Evolutionary conservation across 1,284 basidiomycete genomes (phyloP), one percentile per base, ranked within the genome.

Genomic region (Clitocybe nebularis): DNA sequence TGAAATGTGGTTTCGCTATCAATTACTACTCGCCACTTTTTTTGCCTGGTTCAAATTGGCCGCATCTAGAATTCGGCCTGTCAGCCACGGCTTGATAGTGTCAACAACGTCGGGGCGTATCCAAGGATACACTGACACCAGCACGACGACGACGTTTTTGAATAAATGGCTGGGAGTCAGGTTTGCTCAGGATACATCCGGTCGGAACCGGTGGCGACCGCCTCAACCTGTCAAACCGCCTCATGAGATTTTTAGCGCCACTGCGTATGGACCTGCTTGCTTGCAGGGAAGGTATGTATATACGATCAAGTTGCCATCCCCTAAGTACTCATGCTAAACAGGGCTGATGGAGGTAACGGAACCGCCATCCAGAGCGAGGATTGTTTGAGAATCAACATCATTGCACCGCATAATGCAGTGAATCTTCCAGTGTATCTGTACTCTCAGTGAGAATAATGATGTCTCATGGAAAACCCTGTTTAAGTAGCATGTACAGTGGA

Each of bases 291-390:
- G 63, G 58, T 61, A 24, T 26, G 49, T 41, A 3, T 39, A 17
- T 2, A 11, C 14, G 9, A 34, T n/a, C 3, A 7, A 25, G 29
- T n/a, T n/a, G n/a, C n/a, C n/a, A n/a, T n/a, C n/a, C 28, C 24
- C 32, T 26, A n/a, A 20, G 24, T n/a, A 19, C 17, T 35, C 8
- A 14, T 11, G n/a, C 19, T 37, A 17, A 37, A 36, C 37, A 61
- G 59, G 34, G 56, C 51, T 9, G 54, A 69, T 39, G 67, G 67
- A 16, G 67, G 67, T 8, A 69, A 68, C 45, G 67, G 67, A 11
- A 72, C 68, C 0, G 54, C 57, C 4, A 52, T 67, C 10, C 68
- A 71, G 48, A 69, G 67, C 45, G 69, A 71, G 45, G 69, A 71
- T 43, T 71, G 68, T 40, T 50, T 71, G 22, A 46, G 64, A 19